phyloP scores from a whole-genome alignment of 106 monocot species.

The Phalaenopsis aphrodite region DNA sequence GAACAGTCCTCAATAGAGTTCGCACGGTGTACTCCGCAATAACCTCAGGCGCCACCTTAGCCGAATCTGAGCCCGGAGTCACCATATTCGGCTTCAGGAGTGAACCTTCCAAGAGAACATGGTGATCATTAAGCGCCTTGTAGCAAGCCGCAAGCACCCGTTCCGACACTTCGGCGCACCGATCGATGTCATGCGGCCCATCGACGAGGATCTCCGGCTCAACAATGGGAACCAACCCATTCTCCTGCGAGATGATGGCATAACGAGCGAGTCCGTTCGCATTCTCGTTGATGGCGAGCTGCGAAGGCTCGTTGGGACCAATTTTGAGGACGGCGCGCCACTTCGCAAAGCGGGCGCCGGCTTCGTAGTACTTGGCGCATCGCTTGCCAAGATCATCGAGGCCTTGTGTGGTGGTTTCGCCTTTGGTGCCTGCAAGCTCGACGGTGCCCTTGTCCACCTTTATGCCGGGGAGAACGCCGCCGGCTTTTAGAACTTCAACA shows the following conservation, averaged over 20 bases:
- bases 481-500: conserved; percentile 43
- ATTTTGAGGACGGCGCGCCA: conserved; percentile 51
- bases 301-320: conserved; percentile 31
- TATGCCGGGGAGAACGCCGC: conserved; percentile 45
- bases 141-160: conserved; percentile 43
- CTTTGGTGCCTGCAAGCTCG: conserved; percentile 37
- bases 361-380: conserved; percentile 46
- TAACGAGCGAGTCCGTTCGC: conserved; percentile 40
- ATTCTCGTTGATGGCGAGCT: conserved; percentile 36
- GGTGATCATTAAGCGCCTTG: conserved; percentile 39
- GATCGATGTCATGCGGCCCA: conserved; percentile 38
- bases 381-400: conserved; percentile 49
- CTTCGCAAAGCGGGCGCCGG: conserved; percentile 50
- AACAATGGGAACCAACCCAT: conserved; percentile 42
- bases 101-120: conserved; percentile 37
- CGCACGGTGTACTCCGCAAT: conserved; percentile 30
- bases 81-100: conserved; percentile 50
- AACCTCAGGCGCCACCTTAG: conserved; percentile 33
- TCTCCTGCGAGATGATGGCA: conserved; percentile 48
- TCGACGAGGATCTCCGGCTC: conserved; percentile 50
- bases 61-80: conserved; percentile 29
- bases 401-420: conserved; percentile 47
- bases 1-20: conserved; percentile 20
- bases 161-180: conserved; percentile 36
- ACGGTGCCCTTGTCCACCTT: conserved; percentile 52